phyloP scores from a whole-genome alignment of 2,329 filamentous ascomycete species.

The Fusarium luffae region DNA sequence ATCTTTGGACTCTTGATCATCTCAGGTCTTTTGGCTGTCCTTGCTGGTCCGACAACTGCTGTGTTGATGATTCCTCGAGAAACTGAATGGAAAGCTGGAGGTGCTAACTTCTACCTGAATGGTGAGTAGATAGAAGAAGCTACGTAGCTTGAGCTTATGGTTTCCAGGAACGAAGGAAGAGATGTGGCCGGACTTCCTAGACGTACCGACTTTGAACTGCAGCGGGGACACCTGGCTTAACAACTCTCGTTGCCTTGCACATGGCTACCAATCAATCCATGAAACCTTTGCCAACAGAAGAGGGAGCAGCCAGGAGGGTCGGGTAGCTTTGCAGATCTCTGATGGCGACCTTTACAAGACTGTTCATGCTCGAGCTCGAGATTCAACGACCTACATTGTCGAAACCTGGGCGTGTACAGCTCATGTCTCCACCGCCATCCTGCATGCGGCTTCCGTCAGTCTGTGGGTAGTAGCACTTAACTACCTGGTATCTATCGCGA shows the following conservation, averaged over 20 bases:
- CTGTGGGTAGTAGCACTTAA: background rate
- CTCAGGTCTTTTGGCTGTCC: background rate
- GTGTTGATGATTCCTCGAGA: background rate
- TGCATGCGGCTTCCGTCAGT: background rate
- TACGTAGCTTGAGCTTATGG: too few relatives aligned
- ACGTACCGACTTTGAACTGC: background rate
- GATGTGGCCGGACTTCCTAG: background rate
- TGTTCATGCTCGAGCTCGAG: background rate
- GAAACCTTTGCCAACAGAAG: background rate
- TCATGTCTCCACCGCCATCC: background rate
- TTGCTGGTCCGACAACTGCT: background rate
- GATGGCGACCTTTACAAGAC: background rate
- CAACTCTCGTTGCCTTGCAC: background rate
- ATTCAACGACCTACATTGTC: accelerated
- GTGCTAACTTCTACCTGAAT: background rate
- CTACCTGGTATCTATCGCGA: background rate
- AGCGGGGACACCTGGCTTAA: background rate
- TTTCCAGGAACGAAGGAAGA: background rate
- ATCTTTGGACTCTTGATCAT: background rate
- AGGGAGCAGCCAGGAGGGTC: background rate
- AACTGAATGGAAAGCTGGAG: background rate
- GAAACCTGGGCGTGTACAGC: background rate
- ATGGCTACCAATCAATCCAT: background rate
- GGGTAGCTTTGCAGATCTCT: background rate
- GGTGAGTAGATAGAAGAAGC: too few relatives aligned